Base-by-base conservation (phyloP, 352 stramenopile species). In the Phytophthora hibernalis region DNA sequence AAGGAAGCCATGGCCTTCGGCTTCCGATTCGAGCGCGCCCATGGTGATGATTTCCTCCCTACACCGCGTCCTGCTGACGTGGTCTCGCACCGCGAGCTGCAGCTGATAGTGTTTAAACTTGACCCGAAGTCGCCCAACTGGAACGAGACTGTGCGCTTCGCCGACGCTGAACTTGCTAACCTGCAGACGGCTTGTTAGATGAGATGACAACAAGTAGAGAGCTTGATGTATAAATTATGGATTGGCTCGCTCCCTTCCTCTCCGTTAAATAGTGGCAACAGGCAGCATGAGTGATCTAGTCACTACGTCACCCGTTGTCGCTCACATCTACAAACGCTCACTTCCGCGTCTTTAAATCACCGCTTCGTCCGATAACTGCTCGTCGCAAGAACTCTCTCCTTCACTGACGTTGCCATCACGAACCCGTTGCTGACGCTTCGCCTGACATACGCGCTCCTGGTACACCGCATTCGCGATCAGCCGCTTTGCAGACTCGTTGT, bases 391-490 rank as follows among this genome's bases (percentile, higher is more conserved):
- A 35, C 72, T 78, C 18, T 76, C 70, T 6, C 71, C 76, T 52
- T 70, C 65, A 11, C 61, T 72, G 2, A 52, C 37, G 42, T 67
- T 40, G 9, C 72, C 72, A 16, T 82, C 74, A 56, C 72, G 71
- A 11, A 87, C 66, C 45, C 82, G 77, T 54, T 91, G 80, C 40
- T 84, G 73, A 3, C 74, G 72, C 54, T 86, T 80, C 12, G 74
- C 65, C 20, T 81, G 85, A 40, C 80, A 81, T 67, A 91, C 76
- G n/a, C 85, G 83, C 42, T 93, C 85, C 49, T 92, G 80, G 53
- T 93, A 92, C 21, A 95, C 83, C 4, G 82, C 72, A 28, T 82
- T 91, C 12, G 82, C 81, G 38, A 95, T 91, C 28, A 89, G 65
- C 6, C 82, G 80, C 83, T 93, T 95, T 15, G 87, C 87, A 1